Base-by-base conservation (phyloP, 129 eudicot genomes). In the Heracleum sosnowskyi region DNA sequence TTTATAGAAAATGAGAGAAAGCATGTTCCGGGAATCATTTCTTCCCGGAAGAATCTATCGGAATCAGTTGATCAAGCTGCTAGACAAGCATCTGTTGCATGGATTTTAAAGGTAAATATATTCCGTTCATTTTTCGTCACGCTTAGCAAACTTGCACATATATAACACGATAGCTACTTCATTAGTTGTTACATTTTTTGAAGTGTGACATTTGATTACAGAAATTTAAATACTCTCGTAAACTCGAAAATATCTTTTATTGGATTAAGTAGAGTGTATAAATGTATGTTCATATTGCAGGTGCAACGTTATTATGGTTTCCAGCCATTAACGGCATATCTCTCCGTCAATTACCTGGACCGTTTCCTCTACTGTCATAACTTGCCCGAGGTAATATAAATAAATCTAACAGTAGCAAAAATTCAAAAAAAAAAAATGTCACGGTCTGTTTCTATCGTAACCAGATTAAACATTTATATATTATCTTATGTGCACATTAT, bases 261-360 rank as follows among this genome's bases (percentile, higher is more conserved):
- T 12, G 39, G 22, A 64, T 29, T 28, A 1, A 64, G 20, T 26
- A 11, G 7, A 29, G 37, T 7, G 3, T 20, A 29, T 3, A 0
- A 16, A 1, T 34, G 4, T 11, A 31, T 31, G 18, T 34, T 76
- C 37, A 49, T 40, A 47, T 79, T 72, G 75, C 89, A 93, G 98
- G 98, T 91, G 76, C 91, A 88, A 79, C 84, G 89, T 17, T 89
- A 83, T 77, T 88, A 86, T 76, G 93, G 97, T 26, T 94, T 94
- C 77, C 96, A 89, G 83, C 90, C 98, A 53, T 80, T 91, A 72
- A 94, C 98, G 81, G 98, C 93, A 64, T 94, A 94, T 73, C 97
- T 94, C 73, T 74, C 98, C 74, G 98, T 94, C 77, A 94, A 88
- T 86, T 94, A 94, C 76, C 60, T 91, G 69, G 97, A 94, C 82